These are phyloP conservation scores for Cyberlindnera xishuangbannaensis DNA, from an alignment of 805 yeast species.

Conservation along the genomic window DNA sequence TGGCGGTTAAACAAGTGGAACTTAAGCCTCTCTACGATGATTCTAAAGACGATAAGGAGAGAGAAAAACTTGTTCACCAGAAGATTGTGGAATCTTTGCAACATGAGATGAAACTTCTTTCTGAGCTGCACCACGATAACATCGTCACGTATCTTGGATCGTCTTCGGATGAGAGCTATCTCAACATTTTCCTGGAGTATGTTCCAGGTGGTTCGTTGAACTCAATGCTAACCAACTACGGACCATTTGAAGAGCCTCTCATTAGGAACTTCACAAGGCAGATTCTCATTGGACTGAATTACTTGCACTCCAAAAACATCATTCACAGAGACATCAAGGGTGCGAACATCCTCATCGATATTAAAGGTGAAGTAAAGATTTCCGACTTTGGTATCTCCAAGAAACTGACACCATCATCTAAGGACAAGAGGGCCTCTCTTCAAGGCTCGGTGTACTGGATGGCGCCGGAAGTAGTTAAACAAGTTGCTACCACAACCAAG, in stretches of 20 bases:
- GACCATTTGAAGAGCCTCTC: slow-evolving; percentile 75
- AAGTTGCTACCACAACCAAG: slow-evolving; percentile 81
- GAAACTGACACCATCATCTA: slow-evolving; percentile 46
- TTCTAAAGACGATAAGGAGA: slow-evolving; percentile 17
- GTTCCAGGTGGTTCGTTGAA: slow-evolving; percentile 73
- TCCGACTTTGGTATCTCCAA: slow-evolving; percentile 84
- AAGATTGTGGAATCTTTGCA: slow-evolving; percentile 76
- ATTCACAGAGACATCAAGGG: slow-evolving; percentile 88
- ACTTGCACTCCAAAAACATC: slow-evolving; percentile 68
- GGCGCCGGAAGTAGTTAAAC: slow-evolving; percentile 99
- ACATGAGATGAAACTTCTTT: slow-evolving; percentile 71
- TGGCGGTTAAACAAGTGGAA: slow-evolving; percentile 96
- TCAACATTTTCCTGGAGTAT: slow-evolving; percentile 78
- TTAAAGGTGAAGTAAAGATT: slow-evolving; percentile 75
- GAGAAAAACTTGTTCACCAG: slow-evolving; percentile 31
- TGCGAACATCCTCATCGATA: slow-evolving; percentile 77
- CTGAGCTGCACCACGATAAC: slow-evolving; percentile 81
- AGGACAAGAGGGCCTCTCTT: slow-evolving; percentile 63
- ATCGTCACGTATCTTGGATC: slow-evolving; percentile 92
- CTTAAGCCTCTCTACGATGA: slow-evolving; percentile 42
- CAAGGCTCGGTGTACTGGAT: slow-evolving; percentile 98
- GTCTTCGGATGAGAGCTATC: slow-evolving; percentile 58
- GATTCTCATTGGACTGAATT: slow-evolving; percentile 67
- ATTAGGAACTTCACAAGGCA: slow-evolving; percentile 69
- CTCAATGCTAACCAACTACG: slow-evolving; percentile 63